These are phyloP conservation scores for Neopestalotiopsis rosae DNA, from an alignment of 2,329 filamentous ascomycete genomes.

Conservation along the genomic window DNA sequence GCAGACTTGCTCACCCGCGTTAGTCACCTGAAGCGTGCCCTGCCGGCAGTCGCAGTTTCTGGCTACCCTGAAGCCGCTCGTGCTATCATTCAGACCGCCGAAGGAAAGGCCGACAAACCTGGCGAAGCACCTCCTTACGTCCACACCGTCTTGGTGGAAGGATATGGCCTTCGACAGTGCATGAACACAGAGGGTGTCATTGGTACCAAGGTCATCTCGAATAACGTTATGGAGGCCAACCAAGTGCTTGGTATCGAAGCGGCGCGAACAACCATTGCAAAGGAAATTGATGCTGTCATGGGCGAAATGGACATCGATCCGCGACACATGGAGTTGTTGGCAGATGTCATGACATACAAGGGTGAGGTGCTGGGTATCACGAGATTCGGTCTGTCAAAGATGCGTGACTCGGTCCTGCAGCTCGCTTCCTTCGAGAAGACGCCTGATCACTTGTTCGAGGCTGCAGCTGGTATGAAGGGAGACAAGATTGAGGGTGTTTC, in stretches of 20 bases:
- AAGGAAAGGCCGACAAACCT: slow-evolving; percentile 47
- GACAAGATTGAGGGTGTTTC: slow-evolving; percentile 92
- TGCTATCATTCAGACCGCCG: slow-evolving; percentile 86
- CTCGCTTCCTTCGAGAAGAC: slow-evolving; percentile 98
- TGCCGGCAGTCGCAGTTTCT: slow-evolving; percentile 85
- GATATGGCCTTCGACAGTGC: slow-evolving; percentile 86
- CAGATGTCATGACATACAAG: slow-evolving; percentile 99
- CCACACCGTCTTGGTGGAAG: slow-evolving; percentile 85
- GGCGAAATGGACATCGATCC: slow-evolving; percentile 94
- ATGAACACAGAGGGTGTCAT: slow-evolving; percentile 94
- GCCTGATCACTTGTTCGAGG: slow-evolving; percentile 95
- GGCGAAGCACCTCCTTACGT: slow-evolving; percentile 11
- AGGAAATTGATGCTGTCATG: slow-evolving; percentile 91
- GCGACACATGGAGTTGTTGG: slow-evolving; percentile 95
- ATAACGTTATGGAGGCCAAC: slow-evolving; percentile 88
- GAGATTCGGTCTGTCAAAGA: slow-evolving; percentile 93
- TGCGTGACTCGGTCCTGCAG: slow-evolving; percentile 92
- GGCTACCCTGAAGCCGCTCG: slow-evolving; percentile 86
- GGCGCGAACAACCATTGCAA: slow-evolving; percentile 84
- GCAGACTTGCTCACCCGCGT: slow-evolving; percentile 77
- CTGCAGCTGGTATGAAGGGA: slow-evolving; percentile 87
- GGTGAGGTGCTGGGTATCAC: slow-evolving; percentile 97
- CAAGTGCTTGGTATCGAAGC: slow-evolving; percentile 95
- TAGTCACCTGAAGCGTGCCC: slow-evolving; percentile 80
- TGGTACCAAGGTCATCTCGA: slow-evolving; percentile 75